Evolutionary conservation across 1,284 basidiomycete species (phyloP), one percentile per base, ranked within the genome.

Genomic region (Melampsora abietis-canadensis): DNA sequence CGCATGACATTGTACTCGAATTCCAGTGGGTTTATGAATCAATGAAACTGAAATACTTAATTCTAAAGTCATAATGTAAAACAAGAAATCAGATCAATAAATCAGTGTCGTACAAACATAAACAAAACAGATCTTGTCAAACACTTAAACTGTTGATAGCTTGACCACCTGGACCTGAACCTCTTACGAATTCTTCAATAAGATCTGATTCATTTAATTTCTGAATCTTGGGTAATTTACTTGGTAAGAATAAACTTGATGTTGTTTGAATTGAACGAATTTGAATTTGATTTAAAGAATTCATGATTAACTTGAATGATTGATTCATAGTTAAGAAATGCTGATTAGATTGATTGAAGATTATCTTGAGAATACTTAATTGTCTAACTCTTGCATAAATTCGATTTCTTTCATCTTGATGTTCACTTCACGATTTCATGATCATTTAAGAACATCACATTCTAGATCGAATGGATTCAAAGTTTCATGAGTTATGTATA

Each of bases 161-260:
- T 75, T 82, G 81, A 2, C 81, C 81, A 14, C 81, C 81, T 0
- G 79, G 79, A 0, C 81, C 81, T 0, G 77, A 78, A 21, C 81
- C 81, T 8, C 81, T 78, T n/a, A 79, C 78, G 66, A 81, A 81
- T 24, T 78, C 78, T 76, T 81, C 81, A 1, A 76, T 48, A 0
- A 81, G 76, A 24, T 81, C 69, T 17, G 66, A 60, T 72, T 80
- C 79, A 75, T 81, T 79, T 19, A 81, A 77, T 10, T 40, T 40
- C 12, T 40, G 37, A 40, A 68, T 68, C 14, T 80, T 66, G 5
- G 80, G 80, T 67, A 77, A 77, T 70, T 80, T 80, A 72, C 78
- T 79, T 0, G 78, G 77, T 40, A 40, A 40, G 37, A 40, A 40
- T 40, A 40, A 40, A 40, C 6, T 40, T 40, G 37, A 40, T 40